Base-by-base conservation (phyloP, 441 rosid genomes). In the Euphorbia corollata region DNA sequence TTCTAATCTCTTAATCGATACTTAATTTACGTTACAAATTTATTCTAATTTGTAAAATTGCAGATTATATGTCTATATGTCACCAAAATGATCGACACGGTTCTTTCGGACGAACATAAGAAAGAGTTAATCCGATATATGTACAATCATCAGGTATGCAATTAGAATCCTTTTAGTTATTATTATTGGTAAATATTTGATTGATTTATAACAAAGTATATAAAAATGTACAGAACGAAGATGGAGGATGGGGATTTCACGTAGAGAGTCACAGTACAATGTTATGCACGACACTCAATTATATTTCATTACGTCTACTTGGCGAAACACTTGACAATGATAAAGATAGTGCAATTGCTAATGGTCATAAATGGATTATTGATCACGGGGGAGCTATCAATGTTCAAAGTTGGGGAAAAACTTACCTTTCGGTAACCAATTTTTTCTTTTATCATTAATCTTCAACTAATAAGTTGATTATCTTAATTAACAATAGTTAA, bases 181-280 rank as follows among this genome's bases (percentile, higher is more conserved):
- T 24, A 16, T 51, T 23, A 23, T 55, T 67, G 3, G 16, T 32
- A 54, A n/a, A 11, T 10, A 45, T 45, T 9, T 45, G 50, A 51
- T n/a, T 22, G 30, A 54, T 36, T 36, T 5, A 5, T 36, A 6
- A 36, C 16, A 8, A 54, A 19, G 15, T 1, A 19, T 19, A 2
- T 54, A 54, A 54, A 19, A 19, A 19, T n/a, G 4, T 59, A 56
- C 75, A 90, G 95, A 90, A 88, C 34, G 89, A 86, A 73, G 97
- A 90, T 68, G 94, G 97, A 61, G 91, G 92, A 3, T 86, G 94
- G 92, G 97, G 94, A 51, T 67, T 89, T 16, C 93, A 87, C 47
- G 32, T 90, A 12, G 94, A 86, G 45, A 71, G 94, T 15, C 83
- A 82, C 19, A 90, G 97, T 69, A 74, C 84, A 59, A 86, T 87